Conservation (phyloP, 768 basidiomycete genomes). For the Galerina sulciceps region DNA sequence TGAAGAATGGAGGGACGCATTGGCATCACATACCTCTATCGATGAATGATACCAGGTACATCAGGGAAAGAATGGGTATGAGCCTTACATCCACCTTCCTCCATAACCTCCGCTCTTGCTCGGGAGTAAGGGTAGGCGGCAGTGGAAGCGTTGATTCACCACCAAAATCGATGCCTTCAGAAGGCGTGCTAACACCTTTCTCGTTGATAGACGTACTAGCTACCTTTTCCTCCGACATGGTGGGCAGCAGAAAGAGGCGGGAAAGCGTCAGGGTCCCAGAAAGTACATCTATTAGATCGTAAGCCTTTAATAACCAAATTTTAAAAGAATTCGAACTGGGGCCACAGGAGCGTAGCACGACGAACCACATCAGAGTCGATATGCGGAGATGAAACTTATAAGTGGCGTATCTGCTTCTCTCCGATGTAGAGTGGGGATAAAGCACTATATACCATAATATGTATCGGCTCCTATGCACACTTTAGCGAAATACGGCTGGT, state of each 20-base stretch:
- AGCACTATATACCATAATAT: too few relatives aligned
- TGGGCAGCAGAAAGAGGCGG: conserved; percentile 1
- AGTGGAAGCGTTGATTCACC: conserved; percentile 49
- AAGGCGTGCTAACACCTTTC: conserved; percentile 19
- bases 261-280: background rate
- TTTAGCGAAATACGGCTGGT: too few relatives aligned
- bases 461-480: too few relatives aligned
- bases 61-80: conserved; percentile 59
- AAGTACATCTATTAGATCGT: too few relatives aligned
- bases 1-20: background rate
- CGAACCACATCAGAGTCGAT: too few relatives aligned
- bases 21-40: conserved; percentile 53
- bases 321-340: too few relatives aligned
- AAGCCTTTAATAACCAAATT: too few relatives aligned
- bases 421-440: too few relatives aligned
- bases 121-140: conserved; percentile 47
- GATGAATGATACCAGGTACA: conserved; percentile 68
- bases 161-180: conserved; percentile 40
- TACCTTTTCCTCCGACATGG: conserved; percentile 24
- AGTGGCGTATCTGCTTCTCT: too few relatives aligned
- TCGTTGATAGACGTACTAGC: conserved; percentile 16
- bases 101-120: conserved; percentile 58
- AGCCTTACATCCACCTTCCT: conserved; percentile 61
- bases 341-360: too few relatives aligned
- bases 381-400: too few relatives aligned